Percentiles rank a stretch among this genome's conserved stretches.
Evolutionary conservation across 164 flowering plant genomes (phyloP).

Genomic region (Piper longum): DNA sequence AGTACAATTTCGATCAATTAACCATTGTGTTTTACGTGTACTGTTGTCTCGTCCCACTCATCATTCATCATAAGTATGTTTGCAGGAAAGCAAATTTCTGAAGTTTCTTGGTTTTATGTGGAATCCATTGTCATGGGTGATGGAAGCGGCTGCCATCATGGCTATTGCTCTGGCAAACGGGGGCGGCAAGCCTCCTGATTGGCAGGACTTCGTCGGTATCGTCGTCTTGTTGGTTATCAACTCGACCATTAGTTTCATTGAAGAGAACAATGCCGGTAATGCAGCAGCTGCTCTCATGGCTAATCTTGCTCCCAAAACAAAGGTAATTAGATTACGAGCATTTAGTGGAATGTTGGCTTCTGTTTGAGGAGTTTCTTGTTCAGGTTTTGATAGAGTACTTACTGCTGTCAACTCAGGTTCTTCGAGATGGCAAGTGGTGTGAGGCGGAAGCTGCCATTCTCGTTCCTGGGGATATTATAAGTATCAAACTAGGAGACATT

Average conservation of each 20-base stretch:
- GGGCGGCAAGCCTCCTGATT: conserved; percentile 56
- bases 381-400: neutral
- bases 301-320: conserved; percentile 70
- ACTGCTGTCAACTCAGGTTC: conserved; percentile 24
- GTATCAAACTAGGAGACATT: conserved; percentile 65
- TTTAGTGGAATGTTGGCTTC: neutral
- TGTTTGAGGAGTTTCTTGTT: neutral
- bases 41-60: neutral
- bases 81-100: conserved; percentile 62
- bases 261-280: conserved; percentile 76
- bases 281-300: conserved; percentile 84
- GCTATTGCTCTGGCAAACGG: conserved; percentile 70
- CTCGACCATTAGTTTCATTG: conserved; percentile 69
- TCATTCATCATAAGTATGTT: neutral
- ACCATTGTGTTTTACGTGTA: neutral
- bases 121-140: conserved; percentile 77
- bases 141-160: conserved; percentile 75
- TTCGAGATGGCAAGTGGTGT: conserved; percentile 65
- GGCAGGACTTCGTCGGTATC: conserved; percentile 75
- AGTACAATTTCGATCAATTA: conserved; percentile 14
- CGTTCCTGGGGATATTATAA: conserved; percentile 73
- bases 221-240: conserved; percentile 45
- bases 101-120: conserved; percentile 80
- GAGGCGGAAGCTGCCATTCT: conserved; percentile 70
- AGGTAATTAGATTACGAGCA: conserved; percentile 20